Percentiles rank a stretch among this genome's conserved stretches.
These are phyloP conservation scores for Neopestalotiopsis rosae DNA, from an alignment of 2,329 filamentous ascomycete genomes.

Conservation along the genomic window DNA sequence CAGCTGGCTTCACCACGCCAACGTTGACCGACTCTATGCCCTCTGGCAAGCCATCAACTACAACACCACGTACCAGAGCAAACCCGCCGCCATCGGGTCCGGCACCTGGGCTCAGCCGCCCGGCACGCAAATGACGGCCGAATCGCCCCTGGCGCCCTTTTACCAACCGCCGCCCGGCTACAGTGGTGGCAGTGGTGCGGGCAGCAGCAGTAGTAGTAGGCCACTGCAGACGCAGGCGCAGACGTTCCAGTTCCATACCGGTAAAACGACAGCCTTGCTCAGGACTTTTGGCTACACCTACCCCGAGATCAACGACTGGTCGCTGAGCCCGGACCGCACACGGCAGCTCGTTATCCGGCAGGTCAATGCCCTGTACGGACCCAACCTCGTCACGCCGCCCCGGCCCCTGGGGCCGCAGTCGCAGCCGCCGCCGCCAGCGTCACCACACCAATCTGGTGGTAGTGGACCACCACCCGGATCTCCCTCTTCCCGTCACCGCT, in stretches of 20 bases:
- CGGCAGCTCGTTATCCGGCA: slow-evolving; percentile 66
- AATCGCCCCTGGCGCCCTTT: slow-evolving; percentile 57
- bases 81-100: slow-evolving; percentile 30
- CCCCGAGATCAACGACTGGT: slow-evolving; percentile 49
- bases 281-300: slow-evolving; percentile 48
- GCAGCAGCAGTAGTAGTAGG: slow-evolving; percentile 25
- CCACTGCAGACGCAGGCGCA: too few species aligned
- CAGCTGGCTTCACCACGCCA: slow-evolving; percentile 58
- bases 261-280: slow-evolving; percentile 34
- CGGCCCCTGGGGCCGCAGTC: too few species aligned
- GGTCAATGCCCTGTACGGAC: slow-evolving; percentile 58
- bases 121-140: slow-evolving; percentile 46
- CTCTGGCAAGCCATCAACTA: slow-evolving; percentile 50
- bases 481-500: too few species aligned
- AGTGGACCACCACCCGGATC: too few species aligned
- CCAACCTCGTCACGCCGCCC: background rate
- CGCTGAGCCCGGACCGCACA: slow-evolving; percentile 62
- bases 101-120: slow-evolving; percentile 46
- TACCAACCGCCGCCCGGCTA: slow-evolving; percentile 32
- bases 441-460: background rate
- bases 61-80: slow-evolving; percentile 34
- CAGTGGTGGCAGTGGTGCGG: slow-evolving; percentile 16
- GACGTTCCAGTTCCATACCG: slow-evolving; percentile 45
- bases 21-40: slow-evolving; percentile 65
- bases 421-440: too few species aligned